Evolutionary conservation across 257 asterid species (phyloP).

Genomic region (Ajuga chamaepitys): DNA sequence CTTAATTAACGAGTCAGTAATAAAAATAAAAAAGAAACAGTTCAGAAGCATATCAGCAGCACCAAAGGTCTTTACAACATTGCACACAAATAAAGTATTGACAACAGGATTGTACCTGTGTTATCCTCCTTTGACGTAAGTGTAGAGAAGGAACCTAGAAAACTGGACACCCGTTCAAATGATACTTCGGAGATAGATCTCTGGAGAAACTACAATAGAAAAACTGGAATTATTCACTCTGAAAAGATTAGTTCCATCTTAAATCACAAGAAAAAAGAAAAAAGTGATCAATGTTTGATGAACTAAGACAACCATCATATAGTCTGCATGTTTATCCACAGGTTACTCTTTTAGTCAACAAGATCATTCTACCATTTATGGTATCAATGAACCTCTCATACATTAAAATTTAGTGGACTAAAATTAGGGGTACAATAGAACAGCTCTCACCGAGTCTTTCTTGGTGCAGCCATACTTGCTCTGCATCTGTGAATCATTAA

Average conservation of each 20-base stretch:
- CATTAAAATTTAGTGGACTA: neutral
- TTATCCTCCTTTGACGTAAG: slow-evolving; percentile 46
- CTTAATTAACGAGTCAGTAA: neutral
- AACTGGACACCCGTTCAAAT: slow-evolving; percentile 61
- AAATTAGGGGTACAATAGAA: neutral
- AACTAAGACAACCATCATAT: slow-evolving; percentile 1
- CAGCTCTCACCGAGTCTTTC: slow-evolving; percentile 53
- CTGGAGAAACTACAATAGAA: slow-evolving; percentile 44
- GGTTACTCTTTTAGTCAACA: neutral
- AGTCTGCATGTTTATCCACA: neutral
- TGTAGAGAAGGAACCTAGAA: slow-evolving; percentile 64
- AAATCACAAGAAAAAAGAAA: neutral
- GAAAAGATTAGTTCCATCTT: neutral
- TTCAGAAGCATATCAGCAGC: neutral
- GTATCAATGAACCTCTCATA: neutral
- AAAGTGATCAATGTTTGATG: neutral
- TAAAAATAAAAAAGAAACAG: neutral
- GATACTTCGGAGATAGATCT: slow-evolving; percentile 78
- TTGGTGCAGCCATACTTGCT: slow-evolving; percentile 72
- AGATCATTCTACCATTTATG: neutral
- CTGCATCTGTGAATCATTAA: slow-evolving; percentile 55
- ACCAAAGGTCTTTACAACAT: neutral
- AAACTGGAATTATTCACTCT: slow-evolving; percentile 4
- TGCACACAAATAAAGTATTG: neutral
- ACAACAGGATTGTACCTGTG: slow-evolving; percentile 40